Percentiles rank a stretch among this genome's conserved stretches.
Conservation (phyloP, 1,139 yeast genomes). For the Suhomyces yuchorum region DNA sequence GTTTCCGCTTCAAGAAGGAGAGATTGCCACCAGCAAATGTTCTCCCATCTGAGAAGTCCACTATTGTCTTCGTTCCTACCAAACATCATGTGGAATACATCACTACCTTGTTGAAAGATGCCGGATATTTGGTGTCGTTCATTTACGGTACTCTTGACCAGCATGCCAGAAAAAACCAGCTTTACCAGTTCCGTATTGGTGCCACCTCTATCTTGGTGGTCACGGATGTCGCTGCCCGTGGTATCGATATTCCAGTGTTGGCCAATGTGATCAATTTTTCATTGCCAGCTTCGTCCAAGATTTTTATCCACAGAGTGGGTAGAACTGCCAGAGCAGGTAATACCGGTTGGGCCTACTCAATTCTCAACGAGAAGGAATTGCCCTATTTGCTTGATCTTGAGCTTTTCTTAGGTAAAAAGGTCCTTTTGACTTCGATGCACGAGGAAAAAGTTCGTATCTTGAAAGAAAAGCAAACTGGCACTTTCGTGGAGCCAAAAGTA, state of each 20-base stretch:
- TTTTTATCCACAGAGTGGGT: slow-evolving; percentile 96
- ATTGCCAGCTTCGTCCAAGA: slow-evolving; percentile 88
- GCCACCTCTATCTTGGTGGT: slow-evolving; percentile 83
- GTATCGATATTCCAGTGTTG: slow-evolving; percentile 96
- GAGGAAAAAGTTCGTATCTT: slow-evolving; percentile 59
- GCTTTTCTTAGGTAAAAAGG: slow-evolving; percentile 82
- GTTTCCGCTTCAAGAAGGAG: slow-evolving; percentile 51
- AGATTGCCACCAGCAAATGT: slow-evolving; percentile 77
- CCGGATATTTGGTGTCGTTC: slow-evolving; percentile 85
- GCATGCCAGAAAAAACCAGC: slow-evolving; percentile 88
- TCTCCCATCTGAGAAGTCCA: slow-evolving; percentile 75
- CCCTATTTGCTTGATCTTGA: slow-evolving; percentile 92
- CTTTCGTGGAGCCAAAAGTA: slow-evolving; percentile 52
- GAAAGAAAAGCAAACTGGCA: slow-evolving; percentile 44
- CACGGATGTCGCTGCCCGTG: slow-evolving; percentile 99
- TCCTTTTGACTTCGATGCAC: slow-evolving; percentile 69
- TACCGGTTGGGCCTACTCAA: slow-evolving; percentile 95
- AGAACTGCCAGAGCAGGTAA: slow-evolving; percentile 99
- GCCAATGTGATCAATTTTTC: slow-evolving; percentile 93
- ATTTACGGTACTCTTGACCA: slow-evolving; percentile 96
- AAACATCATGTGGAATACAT: slow-evolving; percentile 96
- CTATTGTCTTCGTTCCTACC: slow-evolving; percentile 94
- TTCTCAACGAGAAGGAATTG: slow-evolving; percentile 80
- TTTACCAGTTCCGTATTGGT: slow-evolving; percentile 83
- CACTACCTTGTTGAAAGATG: slow-evolving; percentile 63